Evolutionary conservation across 441 rosid genomes (phyloP).

Genomic region (Aleurites moluccanus): DNA sequence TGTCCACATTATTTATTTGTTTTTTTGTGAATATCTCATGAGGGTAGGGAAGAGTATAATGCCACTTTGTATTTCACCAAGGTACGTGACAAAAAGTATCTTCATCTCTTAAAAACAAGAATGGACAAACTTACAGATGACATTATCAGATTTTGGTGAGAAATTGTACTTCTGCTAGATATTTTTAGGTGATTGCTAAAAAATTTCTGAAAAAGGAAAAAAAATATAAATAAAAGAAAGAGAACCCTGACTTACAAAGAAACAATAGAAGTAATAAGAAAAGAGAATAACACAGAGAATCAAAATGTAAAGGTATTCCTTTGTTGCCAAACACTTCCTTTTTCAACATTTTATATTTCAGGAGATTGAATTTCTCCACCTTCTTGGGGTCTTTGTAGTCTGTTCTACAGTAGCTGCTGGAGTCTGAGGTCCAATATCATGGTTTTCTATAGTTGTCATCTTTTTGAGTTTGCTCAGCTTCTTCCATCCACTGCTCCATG

Average conservation of each 20-base stretch:
- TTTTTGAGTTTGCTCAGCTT: constrained; percentile 81
- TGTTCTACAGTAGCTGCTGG: constrained; percentile 50
- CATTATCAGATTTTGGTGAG: constrained; percentile 22
- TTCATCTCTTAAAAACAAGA: constrained; percentile 7
- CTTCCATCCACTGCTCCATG: constrained; percentile 94
- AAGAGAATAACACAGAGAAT: neutral
- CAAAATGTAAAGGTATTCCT: constrained; percentile 6
- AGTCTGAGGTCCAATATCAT: constrained; percentile 52
- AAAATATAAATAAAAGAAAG: constrained; percentile 6
- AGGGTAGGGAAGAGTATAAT: neutral
- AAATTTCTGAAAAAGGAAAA: constrained; percentile 14
- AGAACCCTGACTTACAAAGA: neutral
- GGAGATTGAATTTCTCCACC: constrained; percentile 97
- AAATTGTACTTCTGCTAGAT: constrained; percentile 15
- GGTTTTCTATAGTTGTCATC: constrained; percentile 58
- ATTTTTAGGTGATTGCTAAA: constrained; percentile 17
- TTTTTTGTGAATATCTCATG: neutral
- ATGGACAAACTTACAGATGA: constrained; percentile 20
- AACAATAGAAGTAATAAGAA: constrained; percentile 6
- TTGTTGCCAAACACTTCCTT: neutral
- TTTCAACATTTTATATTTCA: constrained; percentile 21
- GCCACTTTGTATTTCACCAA: neutral
- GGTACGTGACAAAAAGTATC: neutral
- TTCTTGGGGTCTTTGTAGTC: constrained; percentile 68
- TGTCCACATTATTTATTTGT: neutral